Base-by-base conservation (phyloP, 805 yeast genomes). In the Kluyveromyces wickerhamii region DNA sequence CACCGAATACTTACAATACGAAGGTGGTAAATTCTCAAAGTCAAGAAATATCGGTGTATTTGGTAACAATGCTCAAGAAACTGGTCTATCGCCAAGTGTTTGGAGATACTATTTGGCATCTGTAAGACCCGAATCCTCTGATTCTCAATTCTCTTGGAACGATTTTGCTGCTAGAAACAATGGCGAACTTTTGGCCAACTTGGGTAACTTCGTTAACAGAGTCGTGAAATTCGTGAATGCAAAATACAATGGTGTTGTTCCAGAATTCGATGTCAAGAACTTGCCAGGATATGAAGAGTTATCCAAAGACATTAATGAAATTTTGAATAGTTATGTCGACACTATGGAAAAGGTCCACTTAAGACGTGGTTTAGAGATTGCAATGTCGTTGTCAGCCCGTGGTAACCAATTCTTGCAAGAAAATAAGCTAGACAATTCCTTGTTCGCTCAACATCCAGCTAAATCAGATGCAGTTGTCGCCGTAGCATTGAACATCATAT, bases 1-100 rank as follows among this genome's bases (percentile, higher is more conserved):
- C 29, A 92, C 99, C 9, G 99, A 89, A 65, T 92, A 92, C 57
- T 69, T 92, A 53, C 97, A 92, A 62, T 92, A 92, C 54, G 99
- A 92, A 67, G 94, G 89, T 42, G 98, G 98, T 45, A 92, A 92
- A 62, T 92, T 92, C 67, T 89, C 97, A 37, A 92, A 92, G 65
- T 85, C 95, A n/a, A 78, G 98, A 65, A 92, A 92, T 48, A 73
- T 89, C 42, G 99, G 99, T 63, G 99, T 92, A 28, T 92, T 92
- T 55, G 99, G 99, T 56, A 89, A 89, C 65, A 88, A 85, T 54
- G 99, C 97, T 27, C 77, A 86, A 63, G 96, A 84, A 23, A 84
- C 94, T 23, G 96, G 96, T 25, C 62, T 92, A 21, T 68, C 94
- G 3, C 77, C 96, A 29, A 81, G 95, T 28, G 96, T 92, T 26